Evolutionary conservation across 352 stramenopile species (phyloP).

Genomic region (Phytophthora nicotianae): DNA sequence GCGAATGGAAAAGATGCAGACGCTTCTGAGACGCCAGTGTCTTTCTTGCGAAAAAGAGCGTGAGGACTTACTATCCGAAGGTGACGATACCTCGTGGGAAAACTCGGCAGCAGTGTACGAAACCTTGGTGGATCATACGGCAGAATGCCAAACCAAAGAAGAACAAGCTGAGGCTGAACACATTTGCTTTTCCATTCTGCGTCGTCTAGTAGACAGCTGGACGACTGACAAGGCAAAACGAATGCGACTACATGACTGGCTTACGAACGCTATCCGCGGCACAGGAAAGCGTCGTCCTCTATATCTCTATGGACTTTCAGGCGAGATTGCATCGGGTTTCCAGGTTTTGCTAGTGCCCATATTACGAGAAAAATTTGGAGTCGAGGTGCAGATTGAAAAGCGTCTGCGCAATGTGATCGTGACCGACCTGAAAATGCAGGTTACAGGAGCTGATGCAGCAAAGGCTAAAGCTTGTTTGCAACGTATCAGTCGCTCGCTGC

Average conservation of each 20-base stretch:
- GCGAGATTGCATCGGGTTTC: slow-evolving; percentile 65
- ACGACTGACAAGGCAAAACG: slow-evolving; percentile 74
- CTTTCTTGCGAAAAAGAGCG: slow-evolving; percentile 32
- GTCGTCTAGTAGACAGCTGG: slow-evolving; percentile 64
- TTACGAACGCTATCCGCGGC: slow-evolving; percentile 64
- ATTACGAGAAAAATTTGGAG: slow-evolving; percentile 56
- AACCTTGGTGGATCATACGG: slow-evolving; percentile 38
- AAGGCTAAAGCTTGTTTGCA: slow-evolving; percentile 51
- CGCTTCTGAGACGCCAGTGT: slow-evolving; percentile 37
- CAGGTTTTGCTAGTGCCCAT: slow-evolving; percentile 68
- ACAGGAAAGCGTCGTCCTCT: slow-evolving; percentile 60
- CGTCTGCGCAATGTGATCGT: slow-evolving; percentile 63
- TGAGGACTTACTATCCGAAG: slow-evolving; percentile 33
- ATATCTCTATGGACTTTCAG: slow-evolving; percentile 66
- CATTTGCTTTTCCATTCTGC: slow-evolving; percentile 66
- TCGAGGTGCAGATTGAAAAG: slow-evolving; percentile 64
- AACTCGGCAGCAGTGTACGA: slow-evolving; percentile 48
- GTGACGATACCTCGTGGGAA: slow-evolving; percentile 49
- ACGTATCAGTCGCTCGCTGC: slow-evolving; percentile 56
- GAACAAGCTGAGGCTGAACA: slow-evolving; percentile 53
- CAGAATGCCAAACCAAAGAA: slow-evolving; percentile 31
- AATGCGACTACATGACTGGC: slow-evolving; percentile 75
- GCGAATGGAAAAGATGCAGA: slow-evolving; percentile 44
- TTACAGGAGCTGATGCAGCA: slow-evolving; percentile 27
- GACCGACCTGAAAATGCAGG: slow-evolving; percentile 62